A percentile compares a stretch with the other conserved stretches of the same genome.
Conservation (phyloP, 148 eudicot genomes). For the Rhododendron ovatum region DNA sequence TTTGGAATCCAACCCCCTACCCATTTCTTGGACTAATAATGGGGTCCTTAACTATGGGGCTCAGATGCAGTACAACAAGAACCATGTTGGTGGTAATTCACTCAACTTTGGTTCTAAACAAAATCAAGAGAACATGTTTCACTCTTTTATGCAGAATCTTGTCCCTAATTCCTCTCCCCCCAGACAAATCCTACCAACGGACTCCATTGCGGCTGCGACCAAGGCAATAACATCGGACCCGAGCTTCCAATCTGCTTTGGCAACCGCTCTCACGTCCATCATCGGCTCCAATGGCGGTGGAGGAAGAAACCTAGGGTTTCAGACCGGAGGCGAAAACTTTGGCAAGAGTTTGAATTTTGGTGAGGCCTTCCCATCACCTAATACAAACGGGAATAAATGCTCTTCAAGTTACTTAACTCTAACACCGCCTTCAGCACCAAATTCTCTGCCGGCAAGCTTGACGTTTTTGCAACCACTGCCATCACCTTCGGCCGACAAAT, state of each 20-base stretch:
- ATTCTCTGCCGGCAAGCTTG: constrained; percentile 28
- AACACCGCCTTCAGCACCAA: constrained; percentile 20
- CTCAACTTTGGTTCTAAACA: constrained; percentile 29
- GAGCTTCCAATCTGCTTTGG: constrained; percentile 64
- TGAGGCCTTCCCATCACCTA: constrained; percentile 31
- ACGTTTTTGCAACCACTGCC: constrained; percentile 15
- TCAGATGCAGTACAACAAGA: constrained; percentile 28
- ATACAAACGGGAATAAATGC: constrained; percentile 33
- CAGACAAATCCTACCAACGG: constrained; percentile 30
- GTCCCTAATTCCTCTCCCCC: constrained; percentile 19
- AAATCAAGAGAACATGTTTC: constrained; percentile 33
- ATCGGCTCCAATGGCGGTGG: constrained; percentile 30
- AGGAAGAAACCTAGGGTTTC: constrained; percentile 1
- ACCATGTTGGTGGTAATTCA: constrained; percentile 20
- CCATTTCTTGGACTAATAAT: constrained; percentile 13
- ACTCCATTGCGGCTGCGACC: constrained; percentile 69
- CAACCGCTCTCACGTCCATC: constrained; percentile 64
- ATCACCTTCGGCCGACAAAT: not conserved
- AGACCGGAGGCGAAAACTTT: constrained; percentile 7
- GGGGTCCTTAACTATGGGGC: constrained; percentile 23
- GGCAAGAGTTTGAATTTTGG: constrained; percentile 25
- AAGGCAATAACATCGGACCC: constrained; percentile 88
- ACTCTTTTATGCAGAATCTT: constrained; percentile 39
- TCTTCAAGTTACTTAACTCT: constrained; percentile 32
- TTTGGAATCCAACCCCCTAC: constrained; percentile 30